phyloP scores from a whole-genome alignment of 2,329 filamentous ascomycete genomes.

The Harringtonia lauricola region DNA sequence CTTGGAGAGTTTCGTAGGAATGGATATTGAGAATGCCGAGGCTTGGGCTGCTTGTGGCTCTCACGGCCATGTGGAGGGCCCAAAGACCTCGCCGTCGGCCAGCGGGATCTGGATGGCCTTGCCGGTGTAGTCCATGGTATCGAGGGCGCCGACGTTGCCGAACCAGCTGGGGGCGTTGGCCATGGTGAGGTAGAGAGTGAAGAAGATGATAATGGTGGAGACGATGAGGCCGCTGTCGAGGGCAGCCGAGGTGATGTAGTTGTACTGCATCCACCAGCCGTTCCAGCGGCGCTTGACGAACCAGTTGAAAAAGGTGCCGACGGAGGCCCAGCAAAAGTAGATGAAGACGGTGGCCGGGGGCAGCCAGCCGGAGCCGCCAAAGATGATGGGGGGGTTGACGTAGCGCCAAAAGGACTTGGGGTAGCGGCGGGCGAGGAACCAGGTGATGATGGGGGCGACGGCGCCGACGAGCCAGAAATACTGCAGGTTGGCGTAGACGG shows the following conservation, averaged over 20 bases:
- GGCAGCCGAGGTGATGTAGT: constrained; percentile 63
- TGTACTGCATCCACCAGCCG: constrained; percentile 70
- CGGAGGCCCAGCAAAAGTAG: constrained; percentile 59
- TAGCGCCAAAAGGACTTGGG: constrained; percentile 53
- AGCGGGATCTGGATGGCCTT: constrained; percentile 5
- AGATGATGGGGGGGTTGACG: constrained; percentile 57
- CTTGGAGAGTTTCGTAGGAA: constrained; percentile 11
- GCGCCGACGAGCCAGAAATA: constrained; percentile 64
- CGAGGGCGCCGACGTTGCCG: constrained; percentile 34
- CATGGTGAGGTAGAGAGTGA: constrained; percentile 51
- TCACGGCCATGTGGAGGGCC: constrained; percentile 9
- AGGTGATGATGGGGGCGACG: constrained; percentile 51
- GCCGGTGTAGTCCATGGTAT: constrained; percentile 6
- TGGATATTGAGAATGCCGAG: too few species aligned
- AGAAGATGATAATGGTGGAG: constrained; percentile 58
- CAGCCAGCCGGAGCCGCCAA: constrained; percentile 50
- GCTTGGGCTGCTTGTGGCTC: too few species aligned
- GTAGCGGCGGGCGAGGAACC: constrained; percentile 48
- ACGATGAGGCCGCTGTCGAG: constrained; percentile 58
- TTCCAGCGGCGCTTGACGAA: constrained; percentile 52
- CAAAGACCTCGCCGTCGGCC: constrained; percentile 7
- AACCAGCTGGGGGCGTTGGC: constrained; percentile 49
- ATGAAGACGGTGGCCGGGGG: constrained; percentile 62
- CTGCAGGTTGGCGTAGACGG: constrained; percentile 52
- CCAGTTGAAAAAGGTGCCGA: constrained; percentile 59